Evolutionary conservation across 257 asterid species (phyloP).

Genomic region (Penstemon davidsonii): DNA sequence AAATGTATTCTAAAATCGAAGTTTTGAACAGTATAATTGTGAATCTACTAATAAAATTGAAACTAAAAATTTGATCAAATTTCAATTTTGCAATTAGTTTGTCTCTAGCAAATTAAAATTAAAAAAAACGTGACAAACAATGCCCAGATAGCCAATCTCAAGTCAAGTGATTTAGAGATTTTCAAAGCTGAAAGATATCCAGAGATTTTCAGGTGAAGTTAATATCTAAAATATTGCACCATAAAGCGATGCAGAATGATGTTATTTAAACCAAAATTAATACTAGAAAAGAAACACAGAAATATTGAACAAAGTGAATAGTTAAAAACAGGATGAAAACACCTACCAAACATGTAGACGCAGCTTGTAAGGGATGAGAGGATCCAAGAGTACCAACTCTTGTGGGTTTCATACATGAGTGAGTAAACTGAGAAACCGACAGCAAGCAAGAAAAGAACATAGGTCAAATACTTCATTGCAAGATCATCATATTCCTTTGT

Average conservation of each 20-base stretch:
- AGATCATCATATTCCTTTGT: conserved; percentile 97
- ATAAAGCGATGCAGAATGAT: neutral
- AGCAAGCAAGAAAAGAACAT: conserved; percentile 79
- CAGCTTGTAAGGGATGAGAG: conserved; percentile 96
- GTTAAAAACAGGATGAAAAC: conserved; percentile 27
- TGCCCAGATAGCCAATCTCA: neutral
- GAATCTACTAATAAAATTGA: neutral
- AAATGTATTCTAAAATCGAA: neutral
- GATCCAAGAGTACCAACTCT: conserved; percentile 99
- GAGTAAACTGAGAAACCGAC: conserved; percentile 80
- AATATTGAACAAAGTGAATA: neutral
- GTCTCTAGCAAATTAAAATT: conserved; percentile 1
- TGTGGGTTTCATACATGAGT: conserved; percentile 88
- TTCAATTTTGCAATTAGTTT: neutral
- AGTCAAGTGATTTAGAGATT: neutral
- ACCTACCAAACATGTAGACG: conserved; percentile 96
- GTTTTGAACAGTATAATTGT: neutral
- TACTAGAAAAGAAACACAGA: conserved; percentile 6
- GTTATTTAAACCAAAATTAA: neutral
- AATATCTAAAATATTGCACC: neutral
- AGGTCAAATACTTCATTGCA: conserved; percentile 96
- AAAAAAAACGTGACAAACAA: neutral
- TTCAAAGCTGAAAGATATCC: neutral
- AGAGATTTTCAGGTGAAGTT: neutral
- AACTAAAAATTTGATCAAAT: neutral